Evolutionary conservation across 805 yeast species (phyloP), one percentile per base, ranked within the genome.

Genomic region (Saccharomycopsis malanga): DNA sequence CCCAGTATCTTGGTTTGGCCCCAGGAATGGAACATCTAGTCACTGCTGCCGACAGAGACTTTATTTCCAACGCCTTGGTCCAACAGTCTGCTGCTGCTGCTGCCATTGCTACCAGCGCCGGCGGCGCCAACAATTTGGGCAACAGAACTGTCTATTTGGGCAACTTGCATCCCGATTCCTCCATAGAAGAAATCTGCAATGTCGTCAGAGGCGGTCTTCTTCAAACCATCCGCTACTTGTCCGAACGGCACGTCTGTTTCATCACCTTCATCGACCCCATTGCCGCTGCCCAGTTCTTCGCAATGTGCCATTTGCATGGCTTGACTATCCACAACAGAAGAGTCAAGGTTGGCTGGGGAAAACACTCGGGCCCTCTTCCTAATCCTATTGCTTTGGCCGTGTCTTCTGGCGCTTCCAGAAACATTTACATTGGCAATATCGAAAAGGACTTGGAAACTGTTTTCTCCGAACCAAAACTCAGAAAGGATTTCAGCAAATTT

Each of bases 41-140:
- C 23, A 82, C 87, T 49, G 80, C 79, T 47, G 83, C 85, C 6
- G 79, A 76, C 55, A 61, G 77, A 34, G 77, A 72, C 43, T 63
- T 74, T 50, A 69, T 75, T 38, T 81, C 89, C 0, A 76, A 79
- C 36, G 86, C 91, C 5, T 71, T 89, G 47, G 85, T 91, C 34
- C 95, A 87, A 64, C 97, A 93, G 66, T 81, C 95, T 14, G 94
- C 95, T 34, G 96, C 97, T 1, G 96, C 98, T 4, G 96, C 96
- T n/a, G 91, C 94, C 32, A 89, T 91, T 58, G 96, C 96, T 1
- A 83, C 95, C 0, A 79, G 89, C 45, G 94, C 96, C 2, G 97
- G 96, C 12, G 97, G 97, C 21, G 86, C 91, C 22, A 79, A 80
- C 49, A 91, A 91, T 61, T 71, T 88, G 55, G 98, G 98, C 39